Evolutionary conservation across 176 grass and related monocot species (phyloP), one percentile per base, ranked within the genome.

Genomic region (Calamus simplicifolius): DNA sequence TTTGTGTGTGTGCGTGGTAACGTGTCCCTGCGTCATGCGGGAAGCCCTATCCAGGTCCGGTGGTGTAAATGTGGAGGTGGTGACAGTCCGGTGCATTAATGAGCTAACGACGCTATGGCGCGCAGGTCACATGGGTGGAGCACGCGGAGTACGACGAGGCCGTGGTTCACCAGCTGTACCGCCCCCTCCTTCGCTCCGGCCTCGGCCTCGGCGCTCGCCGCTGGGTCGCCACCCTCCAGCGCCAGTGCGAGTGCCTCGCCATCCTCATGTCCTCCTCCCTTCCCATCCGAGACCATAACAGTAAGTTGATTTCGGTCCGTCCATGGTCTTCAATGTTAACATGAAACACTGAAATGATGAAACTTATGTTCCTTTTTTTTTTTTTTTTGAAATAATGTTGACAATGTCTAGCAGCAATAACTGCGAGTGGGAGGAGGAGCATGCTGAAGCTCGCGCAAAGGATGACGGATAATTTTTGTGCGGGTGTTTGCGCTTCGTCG

Each of bases 51-150:
- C 35, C 35, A 43, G 7, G 8, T 43, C 35, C 35, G 2, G 7
- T 8, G 5, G 35, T 43, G 35, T 43, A 43, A 35, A 13, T 43
- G 35, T 2, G 8, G 8, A 2, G 35, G 35, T 43, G 35, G 8
- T 2, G 35, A 43, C 35, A 10, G 35, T 43, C 35, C 35, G 35
- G 31, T 58, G 75, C 59, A 82, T 79, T 79, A 66, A 80, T 70
- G 58, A 29, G 69, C 75, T 98, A 85, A 92, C 58, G 75, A 54
- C 51, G 51, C 76, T 1, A 59, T 85, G 72, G 59, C 25, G 26
- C 25, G 69, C 67, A 98, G 93, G 84, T 92, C 70, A 98, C 81
- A 64, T 98, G 93, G 93, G 75, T 98, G 57, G 93, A 98, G 50
- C 93, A 98, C 76, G 65, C 81, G 25, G 93, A 92, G 83, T 98